Evolutionary conservation across 192 early-diverging fungal genomes (phyloP).

Genomic region (Rhizophagus prolifer): DNA sequence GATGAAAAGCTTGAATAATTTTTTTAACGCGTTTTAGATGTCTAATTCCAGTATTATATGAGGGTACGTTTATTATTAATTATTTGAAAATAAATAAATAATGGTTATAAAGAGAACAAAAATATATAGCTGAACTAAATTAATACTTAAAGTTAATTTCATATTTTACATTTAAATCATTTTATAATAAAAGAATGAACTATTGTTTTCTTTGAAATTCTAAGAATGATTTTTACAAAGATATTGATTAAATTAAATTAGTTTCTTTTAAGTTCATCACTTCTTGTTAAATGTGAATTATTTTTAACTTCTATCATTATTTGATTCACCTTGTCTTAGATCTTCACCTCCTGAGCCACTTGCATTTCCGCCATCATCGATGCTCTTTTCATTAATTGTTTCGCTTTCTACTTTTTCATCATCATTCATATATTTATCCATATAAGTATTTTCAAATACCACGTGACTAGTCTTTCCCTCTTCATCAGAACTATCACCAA

Average conservation of each 20-base stretch:
- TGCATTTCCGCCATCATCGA: not conserved
- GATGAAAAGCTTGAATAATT: not conserved
- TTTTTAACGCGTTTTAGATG: too few relatives aligned
- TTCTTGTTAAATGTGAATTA: not conserved
- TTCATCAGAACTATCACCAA: conserved; percentile 38
- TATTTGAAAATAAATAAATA: too few relatives aligned
- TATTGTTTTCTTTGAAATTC: too few relatives aligned
- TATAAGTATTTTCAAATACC: conserved; percentile 22
- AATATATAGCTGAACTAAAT: too few relatives aligned
- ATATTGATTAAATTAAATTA: too few relatives aligned
- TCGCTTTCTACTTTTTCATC: conserved; percentile 7
- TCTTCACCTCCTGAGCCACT: not conserved
- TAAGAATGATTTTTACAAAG: too few relatives aligned
- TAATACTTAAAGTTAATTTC: too few relatives aligned
- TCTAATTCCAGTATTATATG: too few relatives aligned
- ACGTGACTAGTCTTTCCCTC: not conserved
- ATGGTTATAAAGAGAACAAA: too few relatives aligned
- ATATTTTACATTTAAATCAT: too few relatives aligned
- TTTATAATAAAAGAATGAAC: too few relatives aligned
- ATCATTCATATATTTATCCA: conserved; percentile 29
- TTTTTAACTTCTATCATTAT: not conserved
- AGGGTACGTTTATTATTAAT: too few relatives aligned
- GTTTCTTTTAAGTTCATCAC: not conserved
- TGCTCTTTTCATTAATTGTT: not conserved
- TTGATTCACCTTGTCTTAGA: not conserved